phyloP scores from a whole-genome alignment of 2,329 filamentous ascomycete genomes.

The Gyromitra esculenta region DNA sequence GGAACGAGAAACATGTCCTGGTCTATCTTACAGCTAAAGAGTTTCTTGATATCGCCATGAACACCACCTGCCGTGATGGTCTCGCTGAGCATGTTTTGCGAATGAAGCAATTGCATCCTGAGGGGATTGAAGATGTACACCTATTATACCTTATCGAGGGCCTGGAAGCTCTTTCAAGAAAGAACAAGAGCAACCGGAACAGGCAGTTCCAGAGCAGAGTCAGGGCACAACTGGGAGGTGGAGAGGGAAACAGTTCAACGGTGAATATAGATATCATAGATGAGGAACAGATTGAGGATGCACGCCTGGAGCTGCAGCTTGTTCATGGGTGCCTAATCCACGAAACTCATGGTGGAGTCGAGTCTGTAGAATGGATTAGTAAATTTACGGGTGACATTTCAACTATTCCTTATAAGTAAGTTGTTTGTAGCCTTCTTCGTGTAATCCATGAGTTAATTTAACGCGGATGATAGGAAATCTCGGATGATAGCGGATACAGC shows the following conservation, averaged over 20 bases:
- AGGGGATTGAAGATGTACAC: slow-evolving; percentile 63
- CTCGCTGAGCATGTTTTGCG: slow-evolving; percentile 70
- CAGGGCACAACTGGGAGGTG: slow-evolving; percentile 43
- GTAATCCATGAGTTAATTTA: background rate
- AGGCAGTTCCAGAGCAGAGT: slow-evolving; percentile 74
- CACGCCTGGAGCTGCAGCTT: slow-evolving; percentile 75
- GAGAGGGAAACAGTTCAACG: background rate
- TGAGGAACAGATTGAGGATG: slow-evolving; percentile 75
- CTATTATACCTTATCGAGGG: slow-evolving; percentile 79
- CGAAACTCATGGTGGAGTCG: slow-evolving; percentile 69
- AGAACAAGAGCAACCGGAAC: slow-evolving; percentile 74
- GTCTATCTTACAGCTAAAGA: slow-evolving; percentile 71
- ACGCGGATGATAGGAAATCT: slow-evolving; percentile 33
- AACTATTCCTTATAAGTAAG: slow-evolving; percentile 74
- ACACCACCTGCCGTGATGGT: slow-evolving; percentile 60
- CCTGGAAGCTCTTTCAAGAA: slow-evolving; percentile 72
- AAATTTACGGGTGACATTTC: slow-evolving; percentile 82
- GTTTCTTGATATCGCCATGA: slow-evolving; percentile 70
- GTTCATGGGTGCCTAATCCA: slow-evolving; percentile 74
- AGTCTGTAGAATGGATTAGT: slow-evolving; percentile 77
- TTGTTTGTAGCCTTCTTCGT: slow-evolving; percentile 4
- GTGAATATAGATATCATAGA: slow-evolving; percentile 63
- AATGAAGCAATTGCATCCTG: slow-evolving; percentile 60
- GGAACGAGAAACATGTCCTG: slow-evolving; percentile 70
- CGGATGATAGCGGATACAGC: slow-evolving; percentile 66